phyloP scores from a whole-genome alignment of 768 basidiomycete genomes.

The Hericium alpestre region DNA sequence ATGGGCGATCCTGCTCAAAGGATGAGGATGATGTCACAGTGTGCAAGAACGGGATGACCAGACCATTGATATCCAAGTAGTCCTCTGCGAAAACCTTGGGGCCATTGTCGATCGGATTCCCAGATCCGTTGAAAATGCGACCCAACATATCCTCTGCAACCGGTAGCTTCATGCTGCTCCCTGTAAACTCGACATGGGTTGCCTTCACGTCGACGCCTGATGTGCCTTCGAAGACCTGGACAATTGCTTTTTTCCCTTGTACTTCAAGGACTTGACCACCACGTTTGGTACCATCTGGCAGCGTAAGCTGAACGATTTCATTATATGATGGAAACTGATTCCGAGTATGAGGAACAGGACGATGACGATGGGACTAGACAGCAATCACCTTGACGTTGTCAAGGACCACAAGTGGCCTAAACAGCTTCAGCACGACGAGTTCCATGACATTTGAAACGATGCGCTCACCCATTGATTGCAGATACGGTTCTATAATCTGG shows the following conservation, averaged over 20 bases:
- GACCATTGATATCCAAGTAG: conserved; percentile 97
- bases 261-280: conserved; percentile 98
- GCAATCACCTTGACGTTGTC: conserved; percentile 88
- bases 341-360: conserved; percentile 4
- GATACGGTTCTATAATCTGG: conserved; percentile 96
- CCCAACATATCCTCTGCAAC: conserved; percentile 99
- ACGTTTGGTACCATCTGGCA: conserved; percentile 90
- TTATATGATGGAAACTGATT: conserved; percentile 91
- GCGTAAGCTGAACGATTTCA: conserved; percentile 91
- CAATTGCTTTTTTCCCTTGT: conserved; percentile 96
- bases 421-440: conserved; percentile 2
- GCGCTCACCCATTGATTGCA: conserved; percentile 86
- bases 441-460: neutral
- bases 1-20: conserved; percentile 76
- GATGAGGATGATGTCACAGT: neutral
- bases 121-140: conserved; percentile 97
- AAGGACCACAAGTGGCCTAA: conserved; percentile 86
- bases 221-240: conserved; percentile 98
- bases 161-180: conserved; percentile 96
- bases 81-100: conserved; percentile 99
- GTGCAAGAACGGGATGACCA: conserved; percentile 18
- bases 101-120: conserved; percentile 95
- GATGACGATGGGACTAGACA: neutral
- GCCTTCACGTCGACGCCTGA: conserved; percentile 95
- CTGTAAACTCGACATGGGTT: conserved; percentile 96